Evolutionary conservation across 1,284 basidiomycete species (phyloP).

Genomic region (Trametes pubescens): DNA sequence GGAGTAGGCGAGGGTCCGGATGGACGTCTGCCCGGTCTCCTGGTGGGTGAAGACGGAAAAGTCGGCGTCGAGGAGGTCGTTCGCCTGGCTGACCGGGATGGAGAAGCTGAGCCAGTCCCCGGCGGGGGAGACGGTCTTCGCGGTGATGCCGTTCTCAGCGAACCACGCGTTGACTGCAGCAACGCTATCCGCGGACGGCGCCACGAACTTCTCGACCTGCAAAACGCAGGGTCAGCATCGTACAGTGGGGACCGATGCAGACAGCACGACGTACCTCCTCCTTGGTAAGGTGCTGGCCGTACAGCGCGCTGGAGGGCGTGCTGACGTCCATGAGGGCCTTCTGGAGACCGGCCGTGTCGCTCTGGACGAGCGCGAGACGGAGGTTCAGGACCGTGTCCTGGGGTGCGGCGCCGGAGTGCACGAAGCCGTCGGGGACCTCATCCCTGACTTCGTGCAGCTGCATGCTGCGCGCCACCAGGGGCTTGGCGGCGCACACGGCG

Average conservation of each 20-base stretch:
- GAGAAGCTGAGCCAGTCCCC: slow-evolving; percentile 35
- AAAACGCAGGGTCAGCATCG: background rate
- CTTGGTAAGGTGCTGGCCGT: slow-evolving; percentile 44
- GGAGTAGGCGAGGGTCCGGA: slow-evolving; percentile 50
- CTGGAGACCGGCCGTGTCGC: slow-evolving; percentile 42
- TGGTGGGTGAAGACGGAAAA: slow-evolving; percentile 46
- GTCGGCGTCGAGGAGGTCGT: slow-evolving; percentile 43
- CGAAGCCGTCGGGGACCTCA: slow-evolving; percentile 33
- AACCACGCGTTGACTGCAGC: slow-evolving; percentile 47
- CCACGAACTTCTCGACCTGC: slow-evolving; percentile 48
- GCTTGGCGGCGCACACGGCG: slow-evolving; percentile 15
- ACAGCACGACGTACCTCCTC: slow-evolving; percentile 38
- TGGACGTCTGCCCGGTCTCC: slow-evolving; percentile 38
- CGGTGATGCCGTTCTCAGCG: slow-evolving; percentile 40
- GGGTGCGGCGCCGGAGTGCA: slow-evolving; percentile 30
- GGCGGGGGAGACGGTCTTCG: slow-evolving; percentile 37
- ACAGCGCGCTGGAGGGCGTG: slow-evolving; percentile 39
- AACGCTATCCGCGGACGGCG: slow-evolving; percentile 44
- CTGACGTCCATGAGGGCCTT: slow-evolving; percentile 42
- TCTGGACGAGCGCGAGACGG: slow-evolving; percentile 39
- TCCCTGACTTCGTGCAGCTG: slow-evolving; percentile 35
- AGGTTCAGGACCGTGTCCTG: slow-evolving; percentile 32
- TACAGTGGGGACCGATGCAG: background rate
- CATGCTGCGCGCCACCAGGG: slow-evolving; percentile 26
- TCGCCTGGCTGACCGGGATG: slow-evolving; percentile 44